phyloP scores from a whole-genome alignment of 2,329 filamentous ascomycete genomes.

The Penicillium fuscoglaucum region DNA sequence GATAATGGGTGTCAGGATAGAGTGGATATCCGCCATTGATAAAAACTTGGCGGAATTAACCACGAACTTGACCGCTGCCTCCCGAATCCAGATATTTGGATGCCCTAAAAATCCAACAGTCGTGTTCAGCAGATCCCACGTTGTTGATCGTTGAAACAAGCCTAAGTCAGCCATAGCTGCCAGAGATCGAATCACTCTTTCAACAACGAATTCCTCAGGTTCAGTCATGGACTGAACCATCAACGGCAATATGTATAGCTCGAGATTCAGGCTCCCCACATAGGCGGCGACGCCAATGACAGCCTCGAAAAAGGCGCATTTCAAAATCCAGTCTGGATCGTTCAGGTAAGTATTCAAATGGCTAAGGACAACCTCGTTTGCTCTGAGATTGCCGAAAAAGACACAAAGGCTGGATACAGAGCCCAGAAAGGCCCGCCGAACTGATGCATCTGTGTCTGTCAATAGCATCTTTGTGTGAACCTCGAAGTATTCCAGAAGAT shows the following conservation, averaged over 20 bases:
- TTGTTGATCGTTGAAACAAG: slow-evolving; percentile 77
- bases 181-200: slow-evolving; percentile 83
- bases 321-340: slow-evolving; percentile 92
- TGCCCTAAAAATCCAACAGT: slow-evolving; percentile 86
- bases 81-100: slow-evolving; percentile 91
- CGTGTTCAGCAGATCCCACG: slow-evolving; percentile 84
- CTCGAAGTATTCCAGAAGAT: slow-evolving; percentile 82
- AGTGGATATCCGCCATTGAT: slow-evolving; percentile 76
- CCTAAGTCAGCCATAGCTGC: slow-evolving; percentile 86
- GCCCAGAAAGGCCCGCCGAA: slow-evolving; percentile 84
- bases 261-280: slow-evolving; percentile 81
- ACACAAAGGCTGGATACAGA: slow-evolving; percentile 91
- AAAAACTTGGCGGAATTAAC: slow-evolving; percentile 73
- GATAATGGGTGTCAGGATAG: slow-evolving; percentile 78
- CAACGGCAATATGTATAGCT: slow-evolving; percentile 91
- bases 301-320: slow-evolving; percentile 94
- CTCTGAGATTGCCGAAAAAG: slow-evolving; percentile 88
- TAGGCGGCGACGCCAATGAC: slow-evolving; percentile 92
- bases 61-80: slow-evolving; percentile 82
- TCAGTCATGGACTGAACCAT: slow-evolving; percentile 96
- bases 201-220: slow-evolving; percentile 89
- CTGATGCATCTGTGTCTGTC: slow-evolving; percentile 80
- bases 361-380: slow-evolving; percentile 93
- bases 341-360: slow-evolving; percentile 98
- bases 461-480: slow-evolving; percentile 84